Evolutionary conservation across 805 yeast species (phyloP).

Genomic region (Saccharomycopsis sp.): DNA sequence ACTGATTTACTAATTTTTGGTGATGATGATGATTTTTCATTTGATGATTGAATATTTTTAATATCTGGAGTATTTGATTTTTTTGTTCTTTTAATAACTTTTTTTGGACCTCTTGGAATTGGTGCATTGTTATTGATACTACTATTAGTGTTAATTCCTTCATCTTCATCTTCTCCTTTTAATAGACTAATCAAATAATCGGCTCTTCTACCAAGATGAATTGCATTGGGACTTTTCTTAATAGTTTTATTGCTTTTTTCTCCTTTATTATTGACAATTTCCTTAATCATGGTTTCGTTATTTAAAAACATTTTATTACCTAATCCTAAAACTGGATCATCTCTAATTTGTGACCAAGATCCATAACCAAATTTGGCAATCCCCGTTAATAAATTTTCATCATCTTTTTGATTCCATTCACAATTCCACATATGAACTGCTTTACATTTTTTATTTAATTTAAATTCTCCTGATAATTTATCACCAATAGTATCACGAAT

Average conservation of each 20-base stretch:
- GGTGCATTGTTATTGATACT: conserved; percentile 21
- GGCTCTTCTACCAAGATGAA: conserved; percentile 83
- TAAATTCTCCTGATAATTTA: conserved; percentile 51
- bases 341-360: conserved; percentile 88
- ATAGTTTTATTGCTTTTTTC: conserved; percentile 24
- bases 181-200: conserved; percentile 74
- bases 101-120: conserved; percentile 24
- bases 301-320: conserved; percentile 74
- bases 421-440: conserved; percentile 88
- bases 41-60: too few relatives aligned
- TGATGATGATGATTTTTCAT: conserved; percentile 7
- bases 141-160: conserved; percentile 3
- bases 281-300: conserved; percentile 26
- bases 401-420: conserved; percentile 76
- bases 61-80: conserved; percentile 19
- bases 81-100: conserved; percentile 22
- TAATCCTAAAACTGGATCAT: conserved; percentile 83
- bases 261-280: conserved; percentile 20
- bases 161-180: conserved; percentile 37
- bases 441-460: conserved; percentile 54
- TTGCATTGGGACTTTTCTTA: conserved; percentile 81
- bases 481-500: conserved; percentile 41
- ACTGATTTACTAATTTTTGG: not conserved
- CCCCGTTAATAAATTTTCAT: conserved; percentile 79
- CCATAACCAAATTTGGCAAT: conserved; percentile 92